These are phyloP conservation scores for Nannochloropsis salina DNA, from an alignment of 108 stramenopile species.

Conservation along the genomic window DNA sequence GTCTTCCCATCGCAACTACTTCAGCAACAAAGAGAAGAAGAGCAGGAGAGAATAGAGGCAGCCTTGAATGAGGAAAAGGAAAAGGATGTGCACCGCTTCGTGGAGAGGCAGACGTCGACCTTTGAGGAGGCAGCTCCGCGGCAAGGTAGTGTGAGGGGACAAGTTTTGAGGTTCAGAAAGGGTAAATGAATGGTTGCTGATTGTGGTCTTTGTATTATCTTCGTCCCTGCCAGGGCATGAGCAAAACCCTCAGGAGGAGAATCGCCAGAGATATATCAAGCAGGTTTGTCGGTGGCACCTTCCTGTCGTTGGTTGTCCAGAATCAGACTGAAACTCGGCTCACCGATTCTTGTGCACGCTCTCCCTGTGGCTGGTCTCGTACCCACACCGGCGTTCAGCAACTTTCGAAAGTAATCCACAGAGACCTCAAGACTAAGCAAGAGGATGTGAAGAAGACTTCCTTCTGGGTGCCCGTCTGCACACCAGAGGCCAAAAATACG, in stretches of 20 bases:
- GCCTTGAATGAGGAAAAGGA: not conserved
- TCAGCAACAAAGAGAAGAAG: not conserved
- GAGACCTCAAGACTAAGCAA: not conserved
- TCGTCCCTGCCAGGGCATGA: not conserved
- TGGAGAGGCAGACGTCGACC: slow-evolving; percentile 10
- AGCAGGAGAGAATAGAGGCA: not conserved
- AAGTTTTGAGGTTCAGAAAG: not conserved
- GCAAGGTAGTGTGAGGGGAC: not conserved
- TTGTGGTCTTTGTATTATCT: too few relatives aligned
- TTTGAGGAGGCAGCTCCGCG: not conserved
- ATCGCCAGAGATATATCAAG: not conserved
- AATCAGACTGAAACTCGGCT: too few relatives aligned
- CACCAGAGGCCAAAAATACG: not conserved
- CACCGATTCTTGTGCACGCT: too few relatives aligned
- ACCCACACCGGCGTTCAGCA: not conserved
- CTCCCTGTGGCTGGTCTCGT: too few relatives aligned
- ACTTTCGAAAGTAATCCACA: slow-evolving; percentile 12
- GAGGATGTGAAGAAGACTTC: slow-evolving; percentile 14
- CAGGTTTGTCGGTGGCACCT: not conserved
- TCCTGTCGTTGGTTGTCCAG: not conserved
- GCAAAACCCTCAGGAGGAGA: not conserved
- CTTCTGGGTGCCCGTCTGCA: slow-evolving; percentile 22
- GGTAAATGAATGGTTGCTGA: too few relatives aligned
- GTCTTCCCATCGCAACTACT: not conserved
- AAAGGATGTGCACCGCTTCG: not conserved